Evolutionary conservation across 2,329 filamentous ascomycete species (phyloP), one percentile per base, ranked within the genome.

Genomic region (Aureobasidium mangrovei): DNA sequence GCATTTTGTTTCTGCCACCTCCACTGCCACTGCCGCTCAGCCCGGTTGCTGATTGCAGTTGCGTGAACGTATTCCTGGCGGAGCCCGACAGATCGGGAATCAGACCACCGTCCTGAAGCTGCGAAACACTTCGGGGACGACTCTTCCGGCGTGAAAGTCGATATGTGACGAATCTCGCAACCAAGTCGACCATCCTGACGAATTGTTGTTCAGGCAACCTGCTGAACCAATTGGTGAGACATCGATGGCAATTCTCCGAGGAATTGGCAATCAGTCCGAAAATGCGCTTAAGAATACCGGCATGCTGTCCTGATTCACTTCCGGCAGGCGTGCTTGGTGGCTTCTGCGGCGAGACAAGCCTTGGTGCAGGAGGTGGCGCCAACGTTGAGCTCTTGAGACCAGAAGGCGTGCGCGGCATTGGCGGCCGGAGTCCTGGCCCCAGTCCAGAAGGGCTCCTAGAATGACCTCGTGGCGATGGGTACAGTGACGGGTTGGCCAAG

Each of bases 271-370:
- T 65, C 7, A 95, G 72, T 0, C 91, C 91, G 28, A 95, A 69
- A 38, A 94, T 83, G 36, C 91, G 81, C 68, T 95, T 95, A 62
- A 94, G 81, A 52, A 95, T 85, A 4, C 85, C 86, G 2, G 87
- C 90, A 68, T 95, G 86, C 56, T 87, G 81, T 1, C 84, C 84
- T 28, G 80, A 75, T 18, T 70, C 70, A 18, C 69, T 65, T 41
- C 63, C 64, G 4, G 59, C 46, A n/a, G 64, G 57, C 40, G 62
- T 67, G 35, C 60, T 60, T 4, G 63, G 57, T 24, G 63, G 24
- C n/a, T 42, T 41, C 29, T 46, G 53, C 24, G 53, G 53, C 26
- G 53, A 47, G 5, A 10, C 4, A 60, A 39, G 59, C 53, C 31
- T 60, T 27, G 18, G n/a, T 7, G 28, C 12, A 38, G 54, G 52